Evolutionary conservation across 129 eudicot genomes (phyloP), one percentile per base, ranked within the genome.

Genomic region (Flaveria robusta): DNA sequence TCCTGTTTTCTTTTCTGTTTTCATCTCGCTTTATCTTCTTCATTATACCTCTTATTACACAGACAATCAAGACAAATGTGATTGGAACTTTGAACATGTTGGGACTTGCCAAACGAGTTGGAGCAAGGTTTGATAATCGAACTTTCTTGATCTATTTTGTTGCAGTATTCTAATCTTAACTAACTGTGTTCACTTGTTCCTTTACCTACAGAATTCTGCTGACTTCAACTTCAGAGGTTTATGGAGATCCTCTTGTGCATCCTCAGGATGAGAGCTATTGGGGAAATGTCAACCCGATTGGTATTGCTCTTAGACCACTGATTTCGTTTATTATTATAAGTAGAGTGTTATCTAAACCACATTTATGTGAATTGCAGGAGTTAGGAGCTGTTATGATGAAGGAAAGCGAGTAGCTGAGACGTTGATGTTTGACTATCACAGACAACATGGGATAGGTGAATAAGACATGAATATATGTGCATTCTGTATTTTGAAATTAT

Each of bases 221-320:
- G 78, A 92, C 97, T 7, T 92, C 97, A 37, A 92, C 97, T 74
- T 92, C 97, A 19, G 97, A 92, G 85, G 97, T 92, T 64, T 92
- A 92, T 74, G 97, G 97, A 72, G 97, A 91, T 83, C 97, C 97
- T 68, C 93, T 91, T 59, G 93, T 84, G 79, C 97, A 91, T 64
- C 97, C 97, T 80, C 97, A 91, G 55, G 87, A 87, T 41, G 97
- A 91, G 79, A 88, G 89, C 84, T 89, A 92, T 74, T 92, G 97
- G 97, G 97, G 97, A 79, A 92, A 92, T 84, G 97, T 92, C 45
- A 92, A 92, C 85, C 97, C 97, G 11, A 92, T 92, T 10, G 97
- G 97, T 89, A 89, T 5, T 41, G 39, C 29, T 67, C 3, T 75
- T 1, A 56, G 12, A 64, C 14, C 27, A 34, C 27, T 77, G 54